Base-by-base conservation (phyloP, 805 yeast species). In the Danielia reshetovae region DNA sequence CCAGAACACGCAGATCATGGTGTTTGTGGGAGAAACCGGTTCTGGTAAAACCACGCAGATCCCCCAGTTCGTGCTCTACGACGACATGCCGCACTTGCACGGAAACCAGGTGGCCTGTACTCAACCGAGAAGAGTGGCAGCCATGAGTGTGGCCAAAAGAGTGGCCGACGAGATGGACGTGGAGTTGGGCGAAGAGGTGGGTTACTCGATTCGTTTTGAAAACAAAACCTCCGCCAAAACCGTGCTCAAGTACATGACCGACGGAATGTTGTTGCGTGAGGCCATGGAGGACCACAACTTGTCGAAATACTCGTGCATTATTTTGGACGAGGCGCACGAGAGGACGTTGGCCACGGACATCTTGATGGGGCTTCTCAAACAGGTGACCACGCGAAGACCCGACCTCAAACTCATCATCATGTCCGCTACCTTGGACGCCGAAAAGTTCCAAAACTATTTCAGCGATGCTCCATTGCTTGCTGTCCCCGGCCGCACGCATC, bases 81-180 rank as follows among this genome's bases (percentile, higher is more conserved):
- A 93, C 57, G 97, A 89, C 49, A 75, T 90, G 74, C 96, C 97
- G 12, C 96, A 87, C 52, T 67, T 87, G 46, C 65, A 66, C 34
- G 89, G 90, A 4, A 79, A 79, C 11, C 90, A 81, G 62, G 90
- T 90, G 35, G 97, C 96, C 1, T 89, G 96, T 78, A 89, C 97
- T 0, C 90, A 79, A 62, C 98, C 98, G 12, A 79, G 98, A 68
- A 80, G 98, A 65, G 97, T 90, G 48, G 98, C 98, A 13, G 97
- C 98, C 12, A 90, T 89, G 97, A 85, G 95, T 36, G 97, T 89
- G 39, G 97, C 97, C 14, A 81, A 85, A 45, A 84, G 98, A 70
- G 98, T 90, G 34, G 96, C 97, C 3, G 95, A 87, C 54, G 98
- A 90, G 62, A 79, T 89, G 93, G 97, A 89, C 60, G 97, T 90